Base-by-base conservation (phyloP, 805 yeast genomes). In the Kodamaea kakaduensis region DNA sequence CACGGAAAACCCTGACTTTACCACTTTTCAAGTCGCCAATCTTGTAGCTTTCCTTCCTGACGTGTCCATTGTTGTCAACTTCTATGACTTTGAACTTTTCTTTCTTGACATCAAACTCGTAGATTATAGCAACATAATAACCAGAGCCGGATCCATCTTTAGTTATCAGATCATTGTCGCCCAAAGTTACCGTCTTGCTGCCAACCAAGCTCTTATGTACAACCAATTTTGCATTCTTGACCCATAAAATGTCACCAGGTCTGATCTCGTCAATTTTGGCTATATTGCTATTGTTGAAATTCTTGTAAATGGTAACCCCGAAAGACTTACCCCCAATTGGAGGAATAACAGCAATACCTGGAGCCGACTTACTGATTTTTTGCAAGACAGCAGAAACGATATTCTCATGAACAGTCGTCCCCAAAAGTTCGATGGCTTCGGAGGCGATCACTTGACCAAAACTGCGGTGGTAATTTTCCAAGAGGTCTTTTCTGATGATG, bases 191-290 rank as follows among this genome's bases (percentile, higher is more conserved):
- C 2, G 69, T 48, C 45, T 62, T 64, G 34, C 50, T 43, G 1
- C 49, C 46, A 7, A 47, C 23, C 16, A 64, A 42, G 15, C 78
- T 73, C 60, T 82, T 81, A 46, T 80, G 85, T 5, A 79, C 75
- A 43, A 74, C 77, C 59, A 90, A 89, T 41, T 73, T 73, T 5
- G 87, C 96, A 37, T 78, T 78, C 48, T 80, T 75, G 43, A 87
- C 73, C 34, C 87, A 84, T 26, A 87, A 59, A 7, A 90, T 69
- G 56, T 93, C 97, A 41, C 98, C 98, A 0, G 94, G 81, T 31
- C 74, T 69, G 36, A 88, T 73, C 25, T 78, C 83, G 36, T 77
- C 87, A 19, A 61, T 49, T 45, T 73, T 78, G 10, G 69, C 59
- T 5, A 77, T 72, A 36, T 52, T 56, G 31, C 43, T 42, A 34